Percentiles rank a stretch among this genome's conserved stretches.
Conservation (phyloP, 225 moss, liverwort and hornwort species). For the Physcomitrium patens region DNA sequence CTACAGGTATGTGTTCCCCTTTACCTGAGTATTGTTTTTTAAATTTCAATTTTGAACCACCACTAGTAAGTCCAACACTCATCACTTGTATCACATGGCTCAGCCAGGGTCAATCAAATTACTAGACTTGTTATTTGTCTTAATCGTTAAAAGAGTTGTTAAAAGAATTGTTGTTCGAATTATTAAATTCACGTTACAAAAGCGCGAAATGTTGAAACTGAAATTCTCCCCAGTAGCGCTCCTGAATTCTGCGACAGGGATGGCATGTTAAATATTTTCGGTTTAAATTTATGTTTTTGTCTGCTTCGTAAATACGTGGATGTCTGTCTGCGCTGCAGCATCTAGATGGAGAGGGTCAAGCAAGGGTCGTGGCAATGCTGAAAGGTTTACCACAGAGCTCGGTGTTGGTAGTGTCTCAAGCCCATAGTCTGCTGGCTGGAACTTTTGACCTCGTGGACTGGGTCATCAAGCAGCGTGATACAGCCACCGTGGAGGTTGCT, state of each 20-base stretch:
- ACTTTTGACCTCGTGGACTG: constrained; percentile 88
- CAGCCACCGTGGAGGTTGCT: constrained; percentile 55
- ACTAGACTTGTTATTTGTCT: not conserved
- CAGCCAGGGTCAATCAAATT: not conserved
- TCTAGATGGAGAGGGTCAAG: constrained; percentile 94
- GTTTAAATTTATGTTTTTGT: not conserved
- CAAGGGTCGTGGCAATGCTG: constrained; percentile 80
- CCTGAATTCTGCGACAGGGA: not conserved
- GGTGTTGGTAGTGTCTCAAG: constrained; percentile 91
- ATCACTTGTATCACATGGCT: not conserved
- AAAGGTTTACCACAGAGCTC: constrained; percentile 83
- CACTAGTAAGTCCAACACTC: not conserved
- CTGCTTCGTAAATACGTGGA: constrained; percentile 17
- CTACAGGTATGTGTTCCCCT: constrained; percentile 67
- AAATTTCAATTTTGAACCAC: not conserved
- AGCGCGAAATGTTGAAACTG: not conserved
- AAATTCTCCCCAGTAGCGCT: not conserved
- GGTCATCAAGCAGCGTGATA: constrained; percentile 86
- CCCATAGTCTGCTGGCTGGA: constrained; percentile 80
- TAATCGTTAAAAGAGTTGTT: no score
- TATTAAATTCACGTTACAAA: not conserved
- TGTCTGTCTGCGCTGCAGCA: constrained; percentile 61
- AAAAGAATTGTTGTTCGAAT: no score
- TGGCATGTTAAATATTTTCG: constrained; percentile 11
- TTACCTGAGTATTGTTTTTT: not conserved